Evolutionary conservation across 495 filamentous ascomycete genomes (phyloP).

Genomic region (Apodospora peruviana): DNA sequence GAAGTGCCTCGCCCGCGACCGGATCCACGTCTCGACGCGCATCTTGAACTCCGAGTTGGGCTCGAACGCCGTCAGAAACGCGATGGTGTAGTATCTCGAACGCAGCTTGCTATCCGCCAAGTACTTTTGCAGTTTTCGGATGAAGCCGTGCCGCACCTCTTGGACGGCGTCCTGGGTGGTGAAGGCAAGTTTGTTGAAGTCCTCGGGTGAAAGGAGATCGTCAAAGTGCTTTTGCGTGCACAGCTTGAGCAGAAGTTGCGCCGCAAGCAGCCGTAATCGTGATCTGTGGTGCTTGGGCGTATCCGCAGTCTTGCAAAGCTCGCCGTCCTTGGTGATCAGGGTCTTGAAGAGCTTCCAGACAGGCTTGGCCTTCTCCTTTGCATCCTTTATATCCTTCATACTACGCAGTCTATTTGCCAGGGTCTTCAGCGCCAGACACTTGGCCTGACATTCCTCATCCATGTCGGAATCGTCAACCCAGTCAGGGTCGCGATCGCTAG

Average conservation of each 20-base stretch:
- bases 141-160: slow-evolving; percentile 70
- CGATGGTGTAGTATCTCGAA: slow-evolving; percentile 75
- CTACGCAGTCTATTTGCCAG: slow-evolving; percentile 82
- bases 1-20: slow-evolving; percentile 60
- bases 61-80: slow-evolving; percentile 89
- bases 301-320: slow-evolving; percentile 66
- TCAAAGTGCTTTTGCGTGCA: slow-evolving; percentile 71
- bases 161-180: slow-evolving; percentile 72
- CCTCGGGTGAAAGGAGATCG: slow-evolving; percentile 58
- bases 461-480: slow-evolving; percentile 66
- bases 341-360: slow-evolving; percentile 75
- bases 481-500: slow-evolving; percentile 43
- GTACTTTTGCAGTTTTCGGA: slow-evolving; percentile 83
- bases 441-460: slow-evolving; percentile 78
- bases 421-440: slow-evolving; percentile 81
- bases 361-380: slow-evolving; percentile 57
- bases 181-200: slow-evolving; percentile 76
- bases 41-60: slow-evolving; percentile 62
- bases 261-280: slow-evolving; percentile 74
- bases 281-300: slow-evolving; percentile 71
- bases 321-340: slow-evolving; percentile 67
- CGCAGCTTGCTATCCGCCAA: slow-evolving; percentile 62
- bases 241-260: slow-evolving; percentile 77
- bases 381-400: slow-evolving; percentile 50
- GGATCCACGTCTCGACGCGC: slow-evolving; percentile 80